Evolutionary conservation across 495 filamentous ascomycete species (phyloP).

Genomic region (Tetracladium setigerum): DNA sequence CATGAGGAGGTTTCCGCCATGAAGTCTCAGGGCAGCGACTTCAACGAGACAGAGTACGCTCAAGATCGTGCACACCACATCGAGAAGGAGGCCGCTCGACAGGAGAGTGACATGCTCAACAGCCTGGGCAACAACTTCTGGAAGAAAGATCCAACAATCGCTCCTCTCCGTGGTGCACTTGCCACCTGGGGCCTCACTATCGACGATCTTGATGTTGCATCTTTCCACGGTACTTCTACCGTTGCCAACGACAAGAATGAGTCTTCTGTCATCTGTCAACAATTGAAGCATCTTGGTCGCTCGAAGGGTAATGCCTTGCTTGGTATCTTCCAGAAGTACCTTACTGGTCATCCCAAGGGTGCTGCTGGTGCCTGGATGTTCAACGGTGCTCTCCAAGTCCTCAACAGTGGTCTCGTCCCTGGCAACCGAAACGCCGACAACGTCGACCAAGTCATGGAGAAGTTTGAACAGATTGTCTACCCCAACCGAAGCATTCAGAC

Average conservation of each 20-base stretch:
- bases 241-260: constrained; percentile 99
- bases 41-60: constrained; percentile 78
- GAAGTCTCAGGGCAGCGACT: constrained; percentile 65
- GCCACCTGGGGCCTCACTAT: constrained; percentile 98
- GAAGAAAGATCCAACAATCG: constrained; percentile 89
- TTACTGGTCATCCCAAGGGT: constrained; percentile 98
- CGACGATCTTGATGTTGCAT: constrained; percentile 89
- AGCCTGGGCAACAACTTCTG: constrained; percentile 97
- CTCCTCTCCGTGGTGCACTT: constrained; percentile 86
- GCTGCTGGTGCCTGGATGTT: constrained; percentile 99
- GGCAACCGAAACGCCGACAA: constrained; percentile 99
- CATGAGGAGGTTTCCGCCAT: constrained; percentile 88
- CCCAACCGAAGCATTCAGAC: constrained; percentile 93
- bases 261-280: constrained; percentile 94
- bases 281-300: constrained; percentile 89
- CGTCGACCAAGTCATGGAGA: constrained; percentile 89
- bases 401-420: constrained; percentile 88
- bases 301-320: constrained; percentile 92
- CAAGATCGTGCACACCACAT: constrained; percentile 80
- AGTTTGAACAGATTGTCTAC: constrained; percentile 97
- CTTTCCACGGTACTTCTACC: constrained; percentile 98
- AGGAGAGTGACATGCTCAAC: constrained; percentile 84
- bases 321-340: constrained; percentile 99
- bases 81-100: constrained; percentile 77
- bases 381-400: constrained; percentile 91